Evolutionary conservation across 108 stramenopile species (phyloP).

Genomic region (Fistulifera pelliculosa): DNA sequence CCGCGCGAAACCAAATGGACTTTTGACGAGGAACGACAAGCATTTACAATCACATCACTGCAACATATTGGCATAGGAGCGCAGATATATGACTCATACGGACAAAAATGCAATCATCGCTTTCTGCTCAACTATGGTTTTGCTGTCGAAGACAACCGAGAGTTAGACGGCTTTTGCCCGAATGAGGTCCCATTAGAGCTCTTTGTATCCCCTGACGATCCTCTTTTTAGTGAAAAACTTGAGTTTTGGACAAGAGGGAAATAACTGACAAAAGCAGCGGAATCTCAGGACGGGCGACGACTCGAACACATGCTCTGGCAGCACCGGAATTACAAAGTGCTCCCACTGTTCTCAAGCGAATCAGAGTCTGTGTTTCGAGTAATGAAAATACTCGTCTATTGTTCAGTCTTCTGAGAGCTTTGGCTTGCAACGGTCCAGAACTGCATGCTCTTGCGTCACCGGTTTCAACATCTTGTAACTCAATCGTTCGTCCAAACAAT

Average conservation of each 20-base stretch:
- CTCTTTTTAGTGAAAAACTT: slow-evolving; percentile 50
- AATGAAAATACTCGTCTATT: slow-evolving; percentile 89
- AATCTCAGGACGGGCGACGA: not conserved
- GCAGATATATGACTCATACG: slow-evolving; percentile 98
- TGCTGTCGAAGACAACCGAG: slow-evolving; percentile 94
- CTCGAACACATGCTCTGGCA: not conserved
- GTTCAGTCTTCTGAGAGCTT: slow-evolving; percentile 75
- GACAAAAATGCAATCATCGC: slow-evolving; percentile 99
- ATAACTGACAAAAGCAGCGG: not conserved
- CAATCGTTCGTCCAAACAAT: slow-evolving; percentile 5
- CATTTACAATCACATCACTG: slow-evolving; percentile 96
- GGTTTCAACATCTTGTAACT: slow-evolving; percentile 2
- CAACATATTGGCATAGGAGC: slow-evolving; percentile 64
- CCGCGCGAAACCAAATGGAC: slow-evolving; percentile 99
- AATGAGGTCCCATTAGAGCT: slow-evolving; percentile 94
- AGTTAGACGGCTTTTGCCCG: slow-evolving; percentile 95
- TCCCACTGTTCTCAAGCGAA: slow-evolving; percentile 44
- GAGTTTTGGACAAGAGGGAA: slow-evolving; percentile 90
- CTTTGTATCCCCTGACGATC: slow-evolving; percentile 45
- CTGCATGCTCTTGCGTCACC: slow-evolving; percentile 40
- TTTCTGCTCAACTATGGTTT: slow-evolving; percentile 99
- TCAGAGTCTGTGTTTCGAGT: slow-evolving; percentile 90
- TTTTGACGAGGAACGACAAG: slow-evolving; percentile 90
- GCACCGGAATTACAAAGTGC: not conserved
- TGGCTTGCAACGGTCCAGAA: slow-evolving; percentile 64